A percentile compares a stretch with the other conserved stretches of the same genome.
These are phyloP conservation scores for Auricularia heimuer DNA, from an alignment of 768 basidiomycete genomes.

Conservation along the genomic window DNA sequence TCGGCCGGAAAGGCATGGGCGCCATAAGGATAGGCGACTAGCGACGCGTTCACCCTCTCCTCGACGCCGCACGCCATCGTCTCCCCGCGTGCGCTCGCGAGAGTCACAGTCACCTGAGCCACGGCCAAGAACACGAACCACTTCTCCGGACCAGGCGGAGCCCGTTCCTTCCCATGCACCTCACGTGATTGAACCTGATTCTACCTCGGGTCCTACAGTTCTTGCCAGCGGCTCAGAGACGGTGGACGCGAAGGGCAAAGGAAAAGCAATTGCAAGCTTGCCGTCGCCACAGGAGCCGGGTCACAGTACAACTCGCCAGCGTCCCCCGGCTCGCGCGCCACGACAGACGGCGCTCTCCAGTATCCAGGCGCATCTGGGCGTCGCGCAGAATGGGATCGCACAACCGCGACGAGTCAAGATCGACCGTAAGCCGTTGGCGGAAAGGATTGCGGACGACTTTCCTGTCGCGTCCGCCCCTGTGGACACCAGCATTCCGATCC, in stretches of 20 bases:
- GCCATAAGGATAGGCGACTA: too few species aligned
- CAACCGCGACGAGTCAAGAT: not conserved
- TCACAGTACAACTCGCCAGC: not conserved
- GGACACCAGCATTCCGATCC: not conserved
- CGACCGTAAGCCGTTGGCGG: not conserved
- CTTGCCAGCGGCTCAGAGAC: not conserved
- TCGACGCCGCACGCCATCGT: not conserved
- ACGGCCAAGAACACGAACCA: not conserved
- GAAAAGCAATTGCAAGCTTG: not conserved
- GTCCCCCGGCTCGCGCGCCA: not conserved
- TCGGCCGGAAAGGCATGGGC: not conserved
- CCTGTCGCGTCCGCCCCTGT: not conserved
- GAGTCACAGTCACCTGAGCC: not conserved
- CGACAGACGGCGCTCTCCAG: not conserved
- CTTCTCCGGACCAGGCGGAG: not conserved
- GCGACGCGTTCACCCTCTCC: not conserved
- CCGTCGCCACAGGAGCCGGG: not conserved
- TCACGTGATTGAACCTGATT: too few species aligned
- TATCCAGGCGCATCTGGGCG: not conserved
- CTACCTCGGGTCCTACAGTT: too few species aligned
- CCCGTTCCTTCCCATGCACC: too few species aligned
- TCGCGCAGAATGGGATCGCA: not conserved
- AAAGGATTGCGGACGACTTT: not conserved
- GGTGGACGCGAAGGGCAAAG: not conserved
- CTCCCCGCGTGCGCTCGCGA: not conserved